Conservation (phyloP, 805 yeast genomes). For the Wickerhamomyces queroliae region DNA sequence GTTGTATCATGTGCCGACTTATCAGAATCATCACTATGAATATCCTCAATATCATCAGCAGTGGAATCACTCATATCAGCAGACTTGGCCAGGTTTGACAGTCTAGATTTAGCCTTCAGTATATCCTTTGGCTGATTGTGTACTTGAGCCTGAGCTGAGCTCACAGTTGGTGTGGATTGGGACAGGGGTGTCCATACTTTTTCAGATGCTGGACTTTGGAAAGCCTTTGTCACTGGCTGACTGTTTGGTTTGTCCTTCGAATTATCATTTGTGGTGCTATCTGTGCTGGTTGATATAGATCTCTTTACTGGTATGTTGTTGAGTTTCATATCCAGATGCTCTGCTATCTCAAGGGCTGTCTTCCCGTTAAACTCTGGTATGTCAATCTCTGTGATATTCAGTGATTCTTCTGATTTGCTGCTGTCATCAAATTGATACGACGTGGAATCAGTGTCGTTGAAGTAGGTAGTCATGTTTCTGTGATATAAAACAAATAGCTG, state of each 20-base stretch:
- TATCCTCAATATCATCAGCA: slow-evolving; percentile 7
- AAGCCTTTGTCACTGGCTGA: neutral
- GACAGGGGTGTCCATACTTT: slow-evolving; percentile 20
- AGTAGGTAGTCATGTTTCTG: neutral
- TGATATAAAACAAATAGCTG: no score
- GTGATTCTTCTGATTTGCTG: slow-evolving; percentile 1
- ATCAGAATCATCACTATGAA: slow-evolving; percentile 3
- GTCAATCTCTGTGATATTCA: slow-evolving; percentile 5
- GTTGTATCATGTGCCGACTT: neutral
- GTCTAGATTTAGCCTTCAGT: slow-evolving; percentile 17
- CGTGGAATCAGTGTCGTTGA: slow-evolving; percentile 1
- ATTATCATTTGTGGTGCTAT: neutral
- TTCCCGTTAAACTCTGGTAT: slow-evolving; percentile 9
- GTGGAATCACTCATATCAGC: slow-evolving; percentile 4
- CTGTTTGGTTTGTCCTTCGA: neutral
- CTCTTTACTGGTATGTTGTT: neutral
- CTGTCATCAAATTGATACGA: slow-evolving; percentile 8
- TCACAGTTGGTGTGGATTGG: slow-evolving; percentile 20
- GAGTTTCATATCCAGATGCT: slow-evolving; percentile 10
- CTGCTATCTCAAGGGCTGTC: slow-evolving; percentile 10
- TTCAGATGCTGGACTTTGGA: slow-evolving; percentile 9
- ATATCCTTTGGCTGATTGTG: slow-evolving; percentile 23
- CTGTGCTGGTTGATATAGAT: neutral
- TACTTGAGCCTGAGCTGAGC: slow-evolving; percentile 7
- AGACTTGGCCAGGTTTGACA: slow-evolving; percentile 16